Evolutionary conservation across 768 basidiomycete species (phyloP).

Genomic region (Butyriboletus loyo): DNA sequence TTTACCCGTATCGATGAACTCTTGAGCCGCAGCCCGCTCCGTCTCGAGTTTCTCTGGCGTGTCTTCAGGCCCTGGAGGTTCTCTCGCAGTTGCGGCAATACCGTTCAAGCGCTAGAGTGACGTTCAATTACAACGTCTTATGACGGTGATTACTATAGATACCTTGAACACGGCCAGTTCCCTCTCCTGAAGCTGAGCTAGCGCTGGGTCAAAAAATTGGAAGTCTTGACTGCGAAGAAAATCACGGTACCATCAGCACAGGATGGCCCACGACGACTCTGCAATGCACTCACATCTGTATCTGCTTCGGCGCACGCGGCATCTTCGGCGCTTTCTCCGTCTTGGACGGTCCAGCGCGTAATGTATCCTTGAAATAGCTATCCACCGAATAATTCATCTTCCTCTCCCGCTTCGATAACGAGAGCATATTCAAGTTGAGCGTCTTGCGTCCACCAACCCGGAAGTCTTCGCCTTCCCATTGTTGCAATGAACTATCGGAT

Average conservation of each 20-base stretch:
- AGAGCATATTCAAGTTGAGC: conserved; percentile 73
- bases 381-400: conserved; percentile 95
- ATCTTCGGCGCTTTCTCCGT: conserved; percentile 78
- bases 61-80: conserved; percentile 67
- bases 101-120: conserved; percentile 57
- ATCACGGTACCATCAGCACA: neutral
- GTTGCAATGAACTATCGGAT: conserved; percentile 84
- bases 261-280: neutral
- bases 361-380: conserved; percentile 90
- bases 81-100: conserved; percentile 61
- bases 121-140: neutral
- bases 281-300: conserved; percentile 60
- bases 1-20: conserved; percentile 80
- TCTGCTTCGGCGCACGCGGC: conserved; percentile 85
- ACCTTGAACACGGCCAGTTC: conserved; percentile 83
- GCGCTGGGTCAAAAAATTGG: conserved; percentile 88
- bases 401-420: conserved; percentile 90
- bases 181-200: conserved; percentile 80
- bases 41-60: conserved; percentile 83
- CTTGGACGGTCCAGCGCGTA: conserved; percentile 78
- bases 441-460: conserved; percentile 69
- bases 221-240: conserved; percentile 72
- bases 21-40: conserved; percentile 75
- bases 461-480: conserved; percentile 97
- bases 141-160: neutral